A percentile compares a stretch with the other conserved stretches of the same genome.
Conservation (phyloP, 306 rosid species). For the Castanea sativa region DNA sequence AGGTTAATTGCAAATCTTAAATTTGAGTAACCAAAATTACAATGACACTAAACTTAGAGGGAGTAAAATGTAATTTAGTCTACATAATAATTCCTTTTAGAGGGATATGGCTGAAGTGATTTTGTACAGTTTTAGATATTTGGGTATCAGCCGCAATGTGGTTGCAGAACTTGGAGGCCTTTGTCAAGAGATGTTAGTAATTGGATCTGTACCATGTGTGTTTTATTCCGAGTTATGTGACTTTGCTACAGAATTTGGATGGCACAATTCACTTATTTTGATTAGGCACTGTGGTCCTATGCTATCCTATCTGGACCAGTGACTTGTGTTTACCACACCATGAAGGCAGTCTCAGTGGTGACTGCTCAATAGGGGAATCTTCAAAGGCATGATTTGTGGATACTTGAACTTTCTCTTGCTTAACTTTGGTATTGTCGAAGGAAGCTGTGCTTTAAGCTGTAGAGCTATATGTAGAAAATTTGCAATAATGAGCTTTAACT, state of each 20-base stretch:
- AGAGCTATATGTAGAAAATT: too few relatives aligned
- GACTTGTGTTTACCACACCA: conserved; percentile 8
- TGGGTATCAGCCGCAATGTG: not conserved
- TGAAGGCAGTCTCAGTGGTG: conserved; percentile 11
- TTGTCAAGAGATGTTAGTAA: not conserved
- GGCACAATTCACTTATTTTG: not conserved
- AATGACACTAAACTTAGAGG: too few relatives aligned
- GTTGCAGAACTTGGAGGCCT: not conserved
- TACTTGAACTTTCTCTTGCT: conserved; percentile 12
- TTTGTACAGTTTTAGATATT: not conserved
- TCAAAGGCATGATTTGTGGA: not conserved
- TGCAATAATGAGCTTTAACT: too few relatives aligned
- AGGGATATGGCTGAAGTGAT: not conserved
- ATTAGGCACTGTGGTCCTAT: not conserved
- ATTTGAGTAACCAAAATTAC: too few relatives aligned
- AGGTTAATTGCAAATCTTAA: too few relatives aligned
- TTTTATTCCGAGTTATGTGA: not conserved
- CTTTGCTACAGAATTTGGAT: not conserved
- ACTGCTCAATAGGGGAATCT: conserved; percentile 11
- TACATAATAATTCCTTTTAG: not conserved
- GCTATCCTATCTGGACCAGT: not conserved
- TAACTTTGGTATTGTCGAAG: not conserved
- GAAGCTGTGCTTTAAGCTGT: too few relatives aligned
- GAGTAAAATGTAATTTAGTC: too few relatives aligned
- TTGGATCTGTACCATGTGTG: not conserved